phyloP scores from a whole-genome alignment of 2,329 filamentous ascomycete genomes.

The Pestalotiopsis sp. region DNA sequence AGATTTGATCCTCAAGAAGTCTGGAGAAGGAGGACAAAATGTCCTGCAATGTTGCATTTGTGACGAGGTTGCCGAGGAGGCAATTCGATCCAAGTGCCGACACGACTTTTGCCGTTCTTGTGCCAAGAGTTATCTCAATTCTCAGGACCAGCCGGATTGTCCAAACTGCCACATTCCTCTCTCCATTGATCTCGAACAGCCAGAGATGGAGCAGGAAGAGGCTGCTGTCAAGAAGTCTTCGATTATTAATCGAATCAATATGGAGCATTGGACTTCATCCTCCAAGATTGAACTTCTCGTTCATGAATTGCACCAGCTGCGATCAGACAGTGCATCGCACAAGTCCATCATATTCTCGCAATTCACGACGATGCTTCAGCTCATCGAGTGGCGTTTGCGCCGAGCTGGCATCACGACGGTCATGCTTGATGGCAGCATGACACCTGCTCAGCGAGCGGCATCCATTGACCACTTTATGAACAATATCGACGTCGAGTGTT shows the following conservation, averaged over 20 bases:
- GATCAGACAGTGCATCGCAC: slow-evolving; percentile 89
- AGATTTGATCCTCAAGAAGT: slow-evolving; percentile 89
- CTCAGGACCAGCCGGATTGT: slow-evolving; percentile 78
- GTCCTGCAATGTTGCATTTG: slow-evolving; percentile 92
- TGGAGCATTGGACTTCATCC: slow-evolving; percentile 98
- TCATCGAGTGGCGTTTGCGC: slow-evolving; percentile 95
- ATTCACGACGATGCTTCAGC: slow-evolving; percentile 95
- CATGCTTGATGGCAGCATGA: slow-evolving; percentile 98
- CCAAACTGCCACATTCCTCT: slow-evolving; percentile 90
- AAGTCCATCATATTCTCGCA: slow-evolving; percentile 98
- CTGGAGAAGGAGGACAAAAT: slow-evolving; percentile 84
- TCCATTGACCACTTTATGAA: slow-evolving; percentile 98
- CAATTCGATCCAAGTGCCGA: slow-evolving; percentile 87
- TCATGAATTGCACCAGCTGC: slow-evolving; percentile 88
- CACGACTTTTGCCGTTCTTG: slow-evolving; percentile 90
- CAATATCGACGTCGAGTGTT: slow-evolving; percentile 91
- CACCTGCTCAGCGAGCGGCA: slow-evolving; percentile 86
- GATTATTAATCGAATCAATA: slow-evolving; percentile 98
- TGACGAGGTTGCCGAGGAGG: slow-evolving; percentile 93
- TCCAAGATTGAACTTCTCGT: slow-evolving; percentile 98
- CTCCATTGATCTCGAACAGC: slow-evolving; percentile 90
- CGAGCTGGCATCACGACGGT: slow-evolving; percentile 98
- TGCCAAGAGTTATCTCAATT: slow-evolving; percentile 78
- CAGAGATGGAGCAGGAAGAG: slow-evolving; percentile 92
- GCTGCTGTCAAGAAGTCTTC: slow-evolving; percentile 87